Base-by-base conservation (phyloP, 768 basidiomycete genomes). In the Naganishia kalamii region DNA sequence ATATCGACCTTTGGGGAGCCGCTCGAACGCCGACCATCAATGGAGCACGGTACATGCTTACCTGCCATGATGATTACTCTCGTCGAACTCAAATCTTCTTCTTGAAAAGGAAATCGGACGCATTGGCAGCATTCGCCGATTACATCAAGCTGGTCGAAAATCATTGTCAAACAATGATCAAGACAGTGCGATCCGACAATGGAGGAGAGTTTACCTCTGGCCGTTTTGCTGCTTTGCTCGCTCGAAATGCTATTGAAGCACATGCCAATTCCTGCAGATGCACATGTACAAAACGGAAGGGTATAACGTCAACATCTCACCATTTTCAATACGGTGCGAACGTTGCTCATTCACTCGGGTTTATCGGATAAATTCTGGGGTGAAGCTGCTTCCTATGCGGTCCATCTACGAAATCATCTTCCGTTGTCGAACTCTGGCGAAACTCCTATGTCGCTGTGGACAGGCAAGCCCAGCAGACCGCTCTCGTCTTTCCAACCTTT, bases 301-400 rank as follows among this genome's bases (percentile, higher is more conserved):
- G 65, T 68, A 10, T 67, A 70, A 49, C 54, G 70, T n/a, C 61
- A 62, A 15, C 60, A 68, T 48, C 57, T 70, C 32, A 65, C 63
- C 7, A 47, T 70, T 35, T 21, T 65, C 3, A 68, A 68, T 50
- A 48, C 49, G 30, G 65, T 70, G 17, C 60, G 70, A 17, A 66
- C 68, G 17, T 21, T 43, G 30, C 57, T 66, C 37, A 52, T 52
- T 47, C 13, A 47, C 15, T 62, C 60, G 13, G 61, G 60, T 40
- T 43, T 68, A 27, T 52, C 63, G 37, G 17, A 40, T n/a, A 65
- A 33, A 12, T 65, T 62, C 50, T 70, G 66, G 69, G 66, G 67
- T 8, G 64, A 70, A 41, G 49, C 66, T 10, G 64, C 67, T 1
- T 54, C 15, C 57, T 65, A 68, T 46, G 40, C n/a, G n/a, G n/a